Conservation (phyloP, 2,329 filamentous ascomycete species). For the Allantophomopsis cytisporea region DNA sequence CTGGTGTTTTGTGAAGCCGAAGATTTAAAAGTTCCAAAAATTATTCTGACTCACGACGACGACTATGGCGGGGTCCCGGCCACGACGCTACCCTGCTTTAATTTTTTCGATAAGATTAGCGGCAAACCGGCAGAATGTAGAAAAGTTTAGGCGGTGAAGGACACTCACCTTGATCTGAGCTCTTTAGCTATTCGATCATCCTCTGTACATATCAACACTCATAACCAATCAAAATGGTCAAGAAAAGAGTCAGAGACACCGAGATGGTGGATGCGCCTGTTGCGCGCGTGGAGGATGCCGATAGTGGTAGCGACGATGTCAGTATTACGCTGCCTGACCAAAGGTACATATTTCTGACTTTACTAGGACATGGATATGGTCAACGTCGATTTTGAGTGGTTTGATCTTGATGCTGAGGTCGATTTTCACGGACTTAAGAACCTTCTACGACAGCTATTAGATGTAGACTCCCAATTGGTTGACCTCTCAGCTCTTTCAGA, state of each 20-base stretch:
- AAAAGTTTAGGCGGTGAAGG: background rate
- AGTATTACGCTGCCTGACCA: constrained; percentile 2
- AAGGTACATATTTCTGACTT: constrained; percentile 1
- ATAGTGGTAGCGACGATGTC: constrained; percentile 18
- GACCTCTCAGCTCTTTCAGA: constrained; percentile 80
- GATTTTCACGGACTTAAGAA: constrained; percentile 94
- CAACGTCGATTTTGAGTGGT: constrained; percentile 97
- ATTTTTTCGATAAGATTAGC: no score
- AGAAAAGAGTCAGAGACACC: constrained; percentile 18
- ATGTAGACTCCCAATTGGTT: constrained; percentile 74
- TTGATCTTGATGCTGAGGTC: constrained; percentile 78
- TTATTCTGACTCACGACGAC: no score
- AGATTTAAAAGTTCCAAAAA: no score
- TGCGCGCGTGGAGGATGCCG: constrained; percentile 8
- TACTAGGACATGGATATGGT: constrained; percentile 75
- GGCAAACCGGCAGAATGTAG: no score
- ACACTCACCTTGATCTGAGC: background rate
- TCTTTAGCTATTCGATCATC: background rate
- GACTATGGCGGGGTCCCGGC: no score
- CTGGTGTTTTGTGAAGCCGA: no score
- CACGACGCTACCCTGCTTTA: no score
- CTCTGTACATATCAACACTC: no score
- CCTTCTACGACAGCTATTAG: constrained; percentile 81
- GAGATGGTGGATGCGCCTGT: constrained; percentile 15
- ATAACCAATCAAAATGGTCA: constrained; percentile 15